Percentiles rank a stretch among this genome's conserved stretches.
Conservation (phyloP, 2,329 filamentous ascomycete species). For the Scleromitrula shiraiana region DNA sequence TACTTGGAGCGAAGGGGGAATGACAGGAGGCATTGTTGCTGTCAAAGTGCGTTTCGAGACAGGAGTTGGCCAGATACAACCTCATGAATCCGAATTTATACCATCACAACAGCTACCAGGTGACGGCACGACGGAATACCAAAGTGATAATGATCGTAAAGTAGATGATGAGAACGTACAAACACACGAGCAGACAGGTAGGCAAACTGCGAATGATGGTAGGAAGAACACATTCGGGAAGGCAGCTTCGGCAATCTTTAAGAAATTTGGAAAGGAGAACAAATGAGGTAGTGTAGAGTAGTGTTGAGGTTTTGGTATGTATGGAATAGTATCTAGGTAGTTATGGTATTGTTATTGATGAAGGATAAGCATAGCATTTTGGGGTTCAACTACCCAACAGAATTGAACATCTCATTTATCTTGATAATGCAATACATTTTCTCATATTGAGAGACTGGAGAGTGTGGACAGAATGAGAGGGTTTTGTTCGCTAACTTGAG, state of each 20-base stretch:
- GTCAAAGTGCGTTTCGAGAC: constrained; percentile 12
- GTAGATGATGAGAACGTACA: background rate
- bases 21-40: constrained; percentile 16
- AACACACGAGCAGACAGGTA: background rate
- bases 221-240: background rate
- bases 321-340: too few relatives aligned
- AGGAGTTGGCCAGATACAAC: constrained; percentile 3
- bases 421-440: too few relatives aligned
- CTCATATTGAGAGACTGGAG: too few relatives aligned
- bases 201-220: background rate
- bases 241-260: background rate
- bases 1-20: constrained; percentile 17
- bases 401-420: too few relatives aligned
- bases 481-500: too few relatives aligned
- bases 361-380: too few relatives aligned
- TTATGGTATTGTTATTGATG: too few relatives aligned
- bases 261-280: background rate
- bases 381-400: too few relatives aligned
- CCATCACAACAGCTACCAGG: background rate
- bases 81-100: background rate
- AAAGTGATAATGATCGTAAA: background rate
- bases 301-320: too few relatives aligned
- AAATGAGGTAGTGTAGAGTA: background rate
- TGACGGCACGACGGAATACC: background rate
- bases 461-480: too few relatives aligned